Percentiles rank a stretch among this genome's conserved stretches.
These are phyloP conservation scores for Phytophthora citricola DNA, from an alignment of 352 stramenopile genomes.

Conservation along the genomic window DNA sequence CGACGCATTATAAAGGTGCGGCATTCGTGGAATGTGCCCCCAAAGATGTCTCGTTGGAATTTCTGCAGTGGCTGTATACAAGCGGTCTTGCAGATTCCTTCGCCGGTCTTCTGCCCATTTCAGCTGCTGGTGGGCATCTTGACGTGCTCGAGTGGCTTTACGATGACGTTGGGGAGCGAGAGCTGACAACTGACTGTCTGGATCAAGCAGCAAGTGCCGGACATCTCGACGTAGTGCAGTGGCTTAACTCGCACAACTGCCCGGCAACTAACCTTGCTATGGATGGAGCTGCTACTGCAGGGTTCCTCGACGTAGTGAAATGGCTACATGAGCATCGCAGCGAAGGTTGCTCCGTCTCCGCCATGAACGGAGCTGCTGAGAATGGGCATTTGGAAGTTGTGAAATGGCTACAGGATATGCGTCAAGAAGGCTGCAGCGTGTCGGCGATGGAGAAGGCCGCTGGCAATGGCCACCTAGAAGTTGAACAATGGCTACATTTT, in stretches of 20 bases:
- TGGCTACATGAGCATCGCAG: slow-evolving; percentile 23
- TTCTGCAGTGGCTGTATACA: slow-evolving; percentile 22
- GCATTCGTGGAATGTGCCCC: slow-evolving; percentile 7
- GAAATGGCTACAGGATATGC: slow-evolving; percentile 24
- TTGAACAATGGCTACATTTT: slow-evolving; percentile 26
- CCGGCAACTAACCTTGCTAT: slow-evolving; percentile 19
- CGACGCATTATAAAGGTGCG: slow-evolving; percentile 4
- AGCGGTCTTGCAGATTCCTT: slow-evolving; percentile 4
- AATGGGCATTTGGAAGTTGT: slow-evolving; percentile 21
- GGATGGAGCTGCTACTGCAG: slow-evolving; percentile 25
- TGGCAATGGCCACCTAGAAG: slow-evolving; percentile 32
- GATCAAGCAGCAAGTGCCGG: slow-evolving; percentile 24
- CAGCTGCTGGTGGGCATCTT: slow-evolving; percentile 15
- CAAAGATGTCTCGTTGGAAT: slow-evolving; percentile 21
- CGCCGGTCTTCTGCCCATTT: neutral
- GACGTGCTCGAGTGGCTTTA: slow-evolving; percentile 23
- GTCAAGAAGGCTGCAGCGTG: slow-evolving; percentile 23
- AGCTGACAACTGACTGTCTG: slow-evolving; percentile 24
- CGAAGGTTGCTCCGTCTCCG: slow-evolving; percentile 20
- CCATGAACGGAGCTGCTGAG: slow-evolving; percentile 32
- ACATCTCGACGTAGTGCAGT: slow-evolving; percentile 27
- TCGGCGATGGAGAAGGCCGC: slow-evolving; percentile 33
- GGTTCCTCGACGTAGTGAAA: slow-evolving; percentile 19
- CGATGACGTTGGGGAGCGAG: slow-evolving; percentile 11
- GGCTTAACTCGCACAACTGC: slow-evolving; percentile 22